phyloP scores from a whole-genome alignment of 75 land plant genomes.

The Adiantum capillusveneris region DNA sequence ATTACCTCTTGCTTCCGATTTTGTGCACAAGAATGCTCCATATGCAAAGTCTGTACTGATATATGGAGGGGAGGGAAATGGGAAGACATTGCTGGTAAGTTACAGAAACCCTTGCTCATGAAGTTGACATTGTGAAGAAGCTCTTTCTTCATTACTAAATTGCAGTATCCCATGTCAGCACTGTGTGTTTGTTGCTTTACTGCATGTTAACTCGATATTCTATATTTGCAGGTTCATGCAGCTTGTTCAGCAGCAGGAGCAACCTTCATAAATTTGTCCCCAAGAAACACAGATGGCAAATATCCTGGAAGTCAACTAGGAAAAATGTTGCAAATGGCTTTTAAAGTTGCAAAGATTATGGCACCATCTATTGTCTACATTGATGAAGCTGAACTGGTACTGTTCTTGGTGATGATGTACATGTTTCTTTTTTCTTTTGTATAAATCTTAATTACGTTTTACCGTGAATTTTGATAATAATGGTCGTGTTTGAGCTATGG shows the following conservation, averaged over 20 bases:
- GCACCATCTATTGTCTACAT: conserved; percentile 32
- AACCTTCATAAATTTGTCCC: conserved; percentile 27
- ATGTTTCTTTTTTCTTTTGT: no score
- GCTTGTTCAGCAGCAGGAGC: conserved; percentile 29
- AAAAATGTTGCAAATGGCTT: conserved; percentile 30
- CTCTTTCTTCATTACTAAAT: no score
- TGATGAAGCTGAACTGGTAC: conserved; percentile 30
- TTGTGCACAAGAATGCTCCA: conserved; percentile 28
- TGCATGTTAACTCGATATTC: not conserved
- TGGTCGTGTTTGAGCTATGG: no score
- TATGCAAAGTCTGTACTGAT: conserved; percentile 26
- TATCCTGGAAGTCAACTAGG: conserved; percentile 23
- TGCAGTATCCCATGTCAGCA: no score
- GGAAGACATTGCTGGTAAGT: conserved; percentile 33
- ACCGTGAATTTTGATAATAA: no score
- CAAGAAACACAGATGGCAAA: conserved; percentile 29
- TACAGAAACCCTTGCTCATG: no score
- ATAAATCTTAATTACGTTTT: no score
- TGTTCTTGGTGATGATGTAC: no score
- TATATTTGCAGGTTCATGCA: conserved; percentile 26
- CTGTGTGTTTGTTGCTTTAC: no score
- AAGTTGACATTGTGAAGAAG: no score
- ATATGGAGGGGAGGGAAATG: conserved; percentile 26
- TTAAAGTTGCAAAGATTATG: conserved; percentile 39
- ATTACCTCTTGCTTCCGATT: conserved; percentile 26